Base-by-base conservation (phyloP, 1,284 basidiomycete genomes). In the Polyporus tsugae region DNA sequence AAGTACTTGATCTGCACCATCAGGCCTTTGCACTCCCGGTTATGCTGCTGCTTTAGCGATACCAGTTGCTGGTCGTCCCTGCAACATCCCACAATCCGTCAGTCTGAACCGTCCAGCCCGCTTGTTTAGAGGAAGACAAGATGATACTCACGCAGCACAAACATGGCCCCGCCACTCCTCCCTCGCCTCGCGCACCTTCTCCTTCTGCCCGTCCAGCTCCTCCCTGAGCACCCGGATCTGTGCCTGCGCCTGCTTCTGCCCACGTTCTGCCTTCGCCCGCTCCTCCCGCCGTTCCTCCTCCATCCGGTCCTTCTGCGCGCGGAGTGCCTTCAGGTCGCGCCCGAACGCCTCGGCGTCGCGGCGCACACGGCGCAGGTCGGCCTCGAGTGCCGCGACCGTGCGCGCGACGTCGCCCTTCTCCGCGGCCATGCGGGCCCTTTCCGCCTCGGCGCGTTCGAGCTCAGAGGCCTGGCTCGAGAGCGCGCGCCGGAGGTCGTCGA, bases 1-100 rank as follows among this genome's bases (percentile, higher is more conserved):
- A 99, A 86, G 80, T 98, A 98, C 60, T 87, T 88, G 72, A 98
- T 96, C 78, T 98, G 93, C 4, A 95, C 87, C 67, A 97, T 87
- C 25, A 97, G 82, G 15, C 95, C 95, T 77, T 96, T 95, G 82
- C 92, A 93, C 79, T 97, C 95, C 70, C 89, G 88, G 68, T 91
- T 93, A 78, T 97, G 95, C 76, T 90, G 88, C 3, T 82, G 71
- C 73, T 87, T 91, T 71, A 96, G 75, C 4, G 80, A 80, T 4
- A 84, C 82, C 7, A 93, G 73, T 74, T 88, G 85, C 13, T 74
- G 73, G 6, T 85, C 84, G 67, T 91, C 86, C 22, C 89, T 91
- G 68, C 38, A 62, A 9, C 22, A 4, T 22, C 3, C 46, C 64
- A 35, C 49, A 25, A 11, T 38, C 38, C n/a, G 49, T 60, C 36